phyloP scores from a whole-genome alignment of 1,284 basidiomycete species.

The Leccinum huronense region DNA sequence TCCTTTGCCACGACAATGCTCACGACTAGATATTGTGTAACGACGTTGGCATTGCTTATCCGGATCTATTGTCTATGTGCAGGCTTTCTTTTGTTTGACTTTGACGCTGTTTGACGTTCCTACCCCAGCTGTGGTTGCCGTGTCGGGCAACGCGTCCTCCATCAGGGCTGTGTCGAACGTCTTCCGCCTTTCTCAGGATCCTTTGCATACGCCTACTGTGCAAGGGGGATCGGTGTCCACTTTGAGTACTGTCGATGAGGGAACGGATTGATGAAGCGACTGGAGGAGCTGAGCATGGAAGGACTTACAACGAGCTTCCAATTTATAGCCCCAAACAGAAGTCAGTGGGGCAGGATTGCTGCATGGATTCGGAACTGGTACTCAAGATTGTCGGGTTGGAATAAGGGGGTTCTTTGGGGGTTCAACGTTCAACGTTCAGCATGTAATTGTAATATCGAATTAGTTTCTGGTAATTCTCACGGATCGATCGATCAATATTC shows the following conservation, averaged over 20 bases:
- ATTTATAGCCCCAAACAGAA: conserved; percentile 60
- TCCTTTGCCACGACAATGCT: conserved; percentile 80
- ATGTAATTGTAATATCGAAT: conserved; percentile 15
- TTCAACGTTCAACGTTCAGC: too few relatives aligned
- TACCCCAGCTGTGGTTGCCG: conserved; percentile 72
- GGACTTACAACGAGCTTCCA: conserved; percentile 67
- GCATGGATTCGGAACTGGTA: conserved; percentile 72
- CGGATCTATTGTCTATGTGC: conserved; percentile 72
- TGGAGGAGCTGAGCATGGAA: conserved; percentile 70
- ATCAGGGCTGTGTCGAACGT: conserved; percentile 72
- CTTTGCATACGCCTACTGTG: conserved; percentile 39
- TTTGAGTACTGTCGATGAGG: conserved; percentile 61
- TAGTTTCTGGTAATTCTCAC: conserved; percentile 25
- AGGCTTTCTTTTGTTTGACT: conserved; percentile 33
- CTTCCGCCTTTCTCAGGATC: conserved; percentile 67
- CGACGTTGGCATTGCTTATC: conserved; percentile 69
- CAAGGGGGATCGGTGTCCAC: conserved; percentile 61
- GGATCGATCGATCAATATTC: too few relatives aligned
- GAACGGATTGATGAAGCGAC: conserved; percentile 31
- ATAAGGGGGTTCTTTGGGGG: conserved; percentile 28
- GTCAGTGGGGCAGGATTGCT: conserved; percentile 62
- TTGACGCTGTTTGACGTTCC: conserved; percentile 9
- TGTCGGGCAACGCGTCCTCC: conserved; percentile 67
- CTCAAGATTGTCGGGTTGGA: conserved; percentile 51
- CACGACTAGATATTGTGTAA: conserved; percentile 74